These are phyloP conservation scores for Sophora flavescens DNA, from an alignment of 306 rosid species.

Conservation along the genomic window DNA sequence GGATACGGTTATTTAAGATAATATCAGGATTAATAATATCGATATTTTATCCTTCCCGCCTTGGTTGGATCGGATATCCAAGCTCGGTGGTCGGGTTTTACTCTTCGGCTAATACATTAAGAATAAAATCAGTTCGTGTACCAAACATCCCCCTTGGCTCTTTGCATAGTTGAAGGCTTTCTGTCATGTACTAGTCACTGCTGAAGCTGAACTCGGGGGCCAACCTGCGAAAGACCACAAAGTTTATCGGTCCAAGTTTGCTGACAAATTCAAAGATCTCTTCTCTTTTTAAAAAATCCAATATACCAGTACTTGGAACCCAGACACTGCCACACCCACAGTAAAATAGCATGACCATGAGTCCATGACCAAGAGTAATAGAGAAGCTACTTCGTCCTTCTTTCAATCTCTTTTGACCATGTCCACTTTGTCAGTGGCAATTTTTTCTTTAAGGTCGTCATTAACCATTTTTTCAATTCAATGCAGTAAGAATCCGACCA, in stretches of 20 bases:
- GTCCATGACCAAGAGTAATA: slow-evolving; percentile 5
- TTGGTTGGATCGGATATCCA: too few relatives aligned
- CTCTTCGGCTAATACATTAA: too few relatives aligned
- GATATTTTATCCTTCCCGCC: too few relatives aligned
- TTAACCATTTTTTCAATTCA: background rate
- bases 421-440: slow-evolving; percentile 12
- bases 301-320: background rate
- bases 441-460: slow-evolving; percentile 37
- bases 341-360: background rate
- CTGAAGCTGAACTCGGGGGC: background rate
- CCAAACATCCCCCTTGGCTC: too few relatives aligned
- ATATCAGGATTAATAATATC: too few relatives aligned
- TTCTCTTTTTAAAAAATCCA: slow-evolving; percentile 17
- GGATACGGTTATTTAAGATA: too few relatives aligned
- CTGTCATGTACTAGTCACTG: background rate
- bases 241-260: background rate
- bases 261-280: slow-evolving; percentile 33
- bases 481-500: background rate
- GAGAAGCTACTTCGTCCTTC: slow-evolving; percentile 32
- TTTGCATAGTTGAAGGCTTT: slow-evolving; percentile 21
- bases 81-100: too few relatives aligned
- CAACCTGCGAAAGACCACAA: background rate
- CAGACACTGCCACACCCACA: background rate
- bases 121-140: too few relatives aligned
- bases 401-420: slow-evolving; percentile 34